phyloP scores from a whole-genome alignment of 495 filamentous ascomycete genomes.

The Tuber borchii region DNA sequence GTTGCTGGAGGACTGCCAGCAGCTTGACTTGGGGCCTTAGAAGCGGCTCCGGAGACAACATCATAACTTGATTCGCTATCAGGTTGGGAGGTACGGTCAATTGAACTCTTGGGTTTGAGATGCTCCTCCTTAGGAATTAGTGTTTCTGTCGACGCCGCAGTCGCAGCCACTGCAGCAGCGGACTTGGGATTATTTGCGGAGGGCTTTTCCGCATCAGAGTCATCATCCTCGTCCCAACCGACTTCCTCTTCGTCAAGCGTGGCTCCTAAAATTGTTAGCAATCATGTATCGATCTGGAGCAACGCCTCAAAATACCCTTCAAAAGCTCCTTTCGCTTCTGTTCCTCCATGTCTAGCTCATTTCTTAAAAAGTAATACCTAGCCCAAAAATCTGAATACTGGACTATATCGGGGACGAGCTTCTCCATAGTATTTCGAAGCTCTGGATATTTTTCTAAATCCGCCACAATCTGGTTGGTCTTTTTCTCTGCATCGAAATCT shows the following conservation, averaged over 20 bases:
- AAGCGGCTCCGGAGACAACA: conserved; percentile 39
- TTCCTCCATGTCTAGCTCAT: conserved; percentile 94
- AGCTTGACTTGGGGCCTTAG: conserved; percentile 32
- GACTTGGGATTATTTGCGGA: conserved; percentile 5
- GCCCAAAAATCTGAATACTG: conserved; percentile 88
- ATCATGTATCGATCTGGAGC: conserved; percentile 9
- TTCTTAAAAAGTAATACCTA: conserved; percentile 89
- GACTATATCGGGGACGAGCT: conserved; percentile 81
- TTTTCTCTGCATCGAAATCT: conserved; percentile 58
- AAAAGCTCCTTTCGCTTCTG: conserved; percentile 80
- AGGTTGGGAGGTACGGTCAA: conserved; percentile 34
- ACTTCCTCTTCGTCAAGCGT: conserved; percentile 39
- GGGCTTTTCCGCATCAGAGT: conserved; percentile 24
- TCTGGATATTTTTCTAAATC: conserved; percentile 87
- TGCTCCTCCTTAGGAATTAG: conserved; percentile 25
- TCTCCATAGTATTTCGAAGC: conserved; percentile 86
- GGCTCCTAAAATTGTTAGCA: conserved; percentile 7
- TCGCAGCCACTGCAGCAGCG: background rate
- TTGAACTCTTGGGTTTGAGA: conserved; percentile 32
- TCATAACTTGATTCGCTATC: conserved; percentile 42
- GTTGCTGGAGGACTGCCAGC: conserved; percentile 27
- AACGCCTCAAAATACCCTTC: conserved; percentile 61
- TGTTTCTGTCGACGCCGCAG: conserved; percentile 35
- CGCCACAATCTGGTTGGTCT: conserved; percentile 75
- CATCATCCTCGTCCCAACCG: conserved; percentile 41